These are phyloP conservation scores for Scheffersomyces ergatensis DNA, from an alignment of 805 yeast species.

Conservation along the genomic window DNA sequence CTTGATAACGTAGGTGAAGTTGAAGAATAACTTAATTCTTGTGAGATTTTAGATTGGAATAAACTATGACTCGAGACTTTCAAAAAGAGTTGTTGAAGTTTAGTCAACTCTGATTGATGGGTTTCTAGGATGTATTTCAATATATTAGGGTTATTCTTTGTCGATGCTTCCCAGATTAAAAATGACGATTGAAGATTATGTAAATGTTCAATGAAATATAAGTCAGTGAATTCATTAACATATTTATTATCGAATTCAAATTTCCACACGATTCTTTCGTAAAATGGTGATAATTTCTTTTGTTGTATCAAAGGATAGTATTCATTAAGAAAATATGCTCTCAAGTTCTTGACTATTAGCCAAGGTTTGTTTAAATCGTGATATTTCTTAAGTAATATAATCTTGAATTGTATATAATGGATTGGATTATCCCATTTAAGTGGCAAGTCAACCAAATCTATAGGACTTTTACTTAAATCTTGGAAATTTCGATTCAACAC, in stretches of 20 bases:
- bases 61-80: conserved; percentile 14
- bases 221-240: conserved; percentile 16
- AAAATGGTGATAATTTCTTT: conserved; percentile 27
- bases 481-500: conserved; percentile 23
- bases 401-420: conserved; percentile 24
- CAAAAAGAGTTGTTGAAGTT: conserved; percentile 24
- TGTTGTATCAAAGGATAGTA: conserved; percentile 23
- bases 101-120: conserved; percentile 13
- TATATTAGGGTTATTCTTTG: conserved; percentile 11
- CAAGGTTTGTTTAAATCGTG: conserved; percentile 33
- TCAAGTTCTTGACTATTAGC: conserved; percentile 26
- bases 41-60: conserved; percentile 11
- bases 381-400: conserved; percentile 34
- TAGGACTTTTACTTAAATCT: conserved; percentile 16
- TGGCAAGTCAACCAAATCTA: conserved; percentile 6
- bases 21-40: conserved; percentile 1
- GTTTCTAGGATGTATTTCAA: conserved; percentile 11
- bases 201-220: conserved; percentile 19
- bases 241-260: conserved; percentile 39
- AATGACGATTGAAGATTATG: conserved; percentile 21
- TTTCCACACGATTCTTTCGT: conserved; percentile 42
- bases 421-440: conserved; percentile 8
- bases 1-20: conserved; percentile 19
- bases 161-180: conserved; percentile 39
- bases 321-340: conserved; percentile 19